phyloP scores from a whole-genome alignment of 192 early-diverging fungal species.

The Entophlyctis luteolus region DNA sequence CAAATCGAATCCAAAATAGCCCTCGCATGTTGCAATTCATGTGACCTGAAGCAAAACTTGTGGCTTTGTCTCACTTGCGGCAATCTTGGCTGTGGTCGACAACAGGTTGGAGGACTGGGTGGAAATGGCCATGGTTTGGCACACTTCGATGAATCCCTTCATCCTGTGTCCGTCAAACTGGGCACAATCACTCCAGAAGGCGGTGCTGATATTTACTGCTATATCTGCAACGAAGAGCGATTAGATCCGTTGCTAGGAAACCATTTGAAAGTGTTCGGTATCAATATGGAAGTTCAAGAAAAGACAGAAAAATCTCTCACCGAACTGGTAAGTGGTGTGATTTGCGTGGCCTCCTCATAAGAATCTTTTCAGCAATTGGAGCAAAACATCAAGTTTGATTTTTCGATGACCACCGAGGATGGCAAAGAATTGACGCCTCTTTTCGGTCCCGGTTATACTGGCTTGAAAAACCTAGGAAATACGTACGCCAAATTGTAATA shows the following conservation, averaged over 20 bases:
- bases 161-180: conserved; percentile 83
- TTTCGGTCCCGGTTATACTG: conserved; percentile 88
- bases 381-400: conserved; percentile 94
- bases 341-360: not conserved
- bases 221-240: conserved; percentile 76
- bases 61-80: conserved; percentile 96
- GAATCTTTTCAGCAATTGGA: conserved; percentile 71
- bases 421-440: conserved; percentile 77
- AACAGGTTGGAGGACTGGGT: conserved; percentile 86
- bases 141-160: conserved; percentile 78
- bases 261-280: conserved; percentile 84
- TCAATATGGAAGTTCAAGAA: conserved; percentile 72
- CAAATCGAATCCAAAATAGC: conserved; percentile 15
- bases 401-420: conserved; percentile 95
- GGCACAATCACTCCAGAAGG: conserved; percentile 98
- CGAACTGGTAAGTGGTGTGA: conserved; percentile 64
- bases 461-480: conserved; percentile 92
- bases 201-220: conserved; percentile 85
- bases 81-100: conserved; percentile 87
- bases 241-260: conserved; percentile 71
- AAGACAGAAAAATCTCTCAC: conserved; percentile 91
- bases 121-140: conserved; percentile 90
- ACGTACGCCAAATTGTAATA: conserved; percentile 43
- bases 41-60: conserved; percentile 86
- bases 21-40: conserved; percentile 71